Evolutionary conservation across 2,329 filamentous ascomycete genomes (phyloP).

Genomic region (Grosmannia clavigera): DNA sequence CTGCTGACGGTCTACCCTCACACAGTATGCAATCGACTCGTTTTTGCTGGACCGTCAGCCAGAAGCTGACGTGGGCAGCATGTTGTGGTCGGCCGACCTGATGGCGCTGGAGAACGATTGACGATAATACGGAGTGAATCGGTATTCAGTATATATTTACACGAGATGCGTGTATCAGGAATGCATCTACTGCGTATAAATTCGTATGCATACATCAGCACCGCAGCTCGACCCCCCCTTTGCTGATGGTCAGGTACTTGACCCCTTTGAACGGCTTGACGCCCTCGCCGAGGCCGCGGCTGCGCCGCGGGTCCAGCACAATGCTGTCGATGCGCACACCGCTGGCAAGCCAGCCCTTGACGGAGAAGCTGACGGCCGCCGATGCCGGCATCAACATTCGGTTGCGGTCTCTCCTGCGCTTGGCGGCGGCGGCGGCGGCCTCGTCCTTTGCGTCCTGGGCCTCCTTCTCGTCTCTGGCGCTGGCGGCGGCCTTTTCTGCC

Average conservation of each 20-base stretch:
- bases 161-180: neutral
- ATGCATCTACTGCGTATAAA: neutral
- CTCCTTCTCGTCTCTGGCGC: neutral
- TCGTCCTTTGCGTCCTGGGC: neutral
- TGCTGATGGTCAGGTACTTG: constrained; percentile 78
- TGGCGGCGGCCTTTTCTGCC: constrained; percentile 15
- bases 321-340: constrained; percentile 58
- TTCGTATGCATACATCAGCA: constrained; percentile 26
- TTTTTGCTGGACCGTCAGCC: constrained; percentile 8
- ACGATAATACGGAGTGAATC: neutral
- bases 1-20: neutral
- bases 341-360: constrained; percentile 57
- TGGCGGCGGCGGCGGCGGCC: constrained; percentile 16
- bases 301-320: constrained; percentile 61
- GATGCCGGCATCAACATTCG: constrained; percentile 71
- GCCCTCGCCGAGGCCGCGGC: constrained; percentile 71
- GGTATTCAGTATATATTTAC: neutral
- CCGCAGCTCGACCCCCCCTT: constrained; percentile 50
- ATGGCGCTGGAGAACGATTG: constrained; percentile 4
- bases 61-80: constrained; percentile 4
- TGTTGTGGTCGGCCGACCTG: constrained; percentile 12
- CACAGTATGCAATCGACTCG: constrained; percentile 11
- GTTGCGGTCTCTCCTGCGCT: constrained; percentile 47
- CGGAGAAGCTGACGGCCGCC: constrained; percentile 58
- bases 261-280: constrained; percentile 96